Conservation (phyloP, 352 stramenopile genomes). For the Globisporangium cylindrosporum region DNA sequence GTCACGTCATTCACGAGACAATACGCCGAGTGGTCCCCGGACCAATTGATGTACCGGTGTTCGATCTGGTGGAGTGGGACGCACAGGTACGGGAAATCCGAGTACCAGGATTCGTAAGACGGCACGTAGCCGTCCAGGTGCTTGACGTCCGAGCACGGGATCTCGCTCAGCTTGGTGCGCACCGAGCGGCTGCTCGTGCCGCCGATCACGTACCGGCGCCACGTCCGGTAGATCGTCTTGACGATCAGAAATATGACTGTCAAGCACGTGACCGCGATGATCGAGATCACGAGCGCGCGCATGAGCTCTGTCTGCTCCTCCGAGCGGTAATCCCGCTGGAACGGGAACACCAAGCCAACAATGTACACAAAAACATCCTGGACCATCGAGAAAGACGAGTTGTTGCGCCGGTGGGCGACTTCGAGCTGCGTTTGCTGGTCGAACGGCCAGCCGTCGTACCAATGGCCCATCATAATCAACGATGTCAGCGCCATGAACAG, state of each 20-base stretch:
- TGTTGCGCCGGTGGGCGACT: slow-evolving; percentile 26
- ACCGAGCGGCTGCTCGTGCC: slow-evolving; percentile 20
- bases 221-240: slow-evolving; percentile 36
- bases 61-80: slow-evolving; percentile 56
- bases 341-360: slow-evolving; percentile 50
- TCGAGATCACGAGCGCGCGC: slow-evolving; percentile 38
- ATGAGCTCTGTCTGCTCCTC: slow-evolving; percentile 37
- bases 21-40: slow-evolving; percentile 49
- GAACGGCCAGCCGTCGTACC: slow-evolving; percentile 80
- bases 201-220: slow-evolving; percentile 35
- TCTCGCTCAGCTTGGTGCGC: slow-evolving; percentile 38
- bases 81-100: slow-evolving; percentile 62
- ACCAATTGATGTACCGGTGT: slow-evolving; percentile 54
- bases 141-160: slow-evolving; percentile 38
- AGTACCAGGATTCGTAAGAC: slow-evolving; percentile 67
- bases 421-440: slow-evolving; percentile 34
- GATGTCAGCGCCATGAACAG: slow-evolving; percentile 57
- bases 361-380: slow-evolving; percentile 29
- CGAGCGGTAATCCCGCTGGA: slow-evolving; percentile 40
- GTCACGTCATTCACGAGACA: slow-evolving; percentile 67
- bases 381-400: slow-evolving; percentile 14
- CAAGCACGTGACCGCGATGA: slow-evolving; percentile 33
- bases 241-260: slow-evolving; percentile 30
- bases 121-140: slow-evolving; percentile 59
- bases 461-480: slow-evolving; percentile 75